Evolutionary conservation across 148 eudicot species (phyloP), one percentile per base, ranked within the genome.

Genomic region (Silene conica): DNA sequence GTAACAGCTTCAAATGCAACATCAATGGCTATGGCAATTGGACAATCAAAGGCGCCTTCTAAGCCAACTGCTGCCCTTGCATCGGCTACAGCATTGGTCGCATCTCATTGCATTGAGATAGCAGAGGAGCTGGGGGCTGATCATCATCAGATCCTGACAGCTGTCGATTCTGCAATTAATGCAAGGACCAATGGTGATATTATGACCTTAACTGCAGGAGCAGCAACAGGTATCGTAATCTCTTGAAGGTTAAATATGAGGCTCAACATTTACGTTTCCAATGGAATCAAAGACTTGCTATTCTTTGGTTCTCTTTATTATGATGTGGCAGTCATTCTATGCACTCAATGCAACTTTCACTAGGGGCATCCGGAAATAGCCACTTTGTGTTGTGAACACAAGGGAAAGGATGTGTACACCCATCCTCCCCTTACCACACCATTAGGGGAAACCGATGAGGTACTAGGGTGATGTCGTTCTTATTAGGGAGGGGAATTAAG

Each of bases 91-190:
- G 92, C 97, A 38, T 85, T 94, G 21, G 98, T 93, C 3, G 98
- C 98, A 55, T 87, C 98, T 20, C 96, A 93, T 73, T 93, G 98
- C 81, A 86, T 93, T 54, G 97, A 90, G 76, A 88, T 89, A 38
- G 96, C 98, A 5, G 94, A 93, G 82, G 90, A 91, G 41, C 77
- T 89, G 90, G 98, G 94, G 43, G 98, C 98, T 54, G 96, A 91
- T 45, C 91, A 83, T 65, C 88, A 91, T 19, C 96, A 89, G 52
- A 86, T 94, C 26, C 56, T 89, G 62, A 61, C 96, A 16, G 95
- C 85, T 13, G 91, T 94, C 5, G 79, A 80, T 62, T 94, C 97
- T 59, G 96, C 98, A 26, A 83, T 91, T 18, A 91, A 77, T 65
- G 93, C 89, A 16, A 83, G 89, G 88, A 88, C 86, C 66, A 89